Base-by-base conservation (phyloP, 345 rosid species). In the Gossypium turneri region DNA sequence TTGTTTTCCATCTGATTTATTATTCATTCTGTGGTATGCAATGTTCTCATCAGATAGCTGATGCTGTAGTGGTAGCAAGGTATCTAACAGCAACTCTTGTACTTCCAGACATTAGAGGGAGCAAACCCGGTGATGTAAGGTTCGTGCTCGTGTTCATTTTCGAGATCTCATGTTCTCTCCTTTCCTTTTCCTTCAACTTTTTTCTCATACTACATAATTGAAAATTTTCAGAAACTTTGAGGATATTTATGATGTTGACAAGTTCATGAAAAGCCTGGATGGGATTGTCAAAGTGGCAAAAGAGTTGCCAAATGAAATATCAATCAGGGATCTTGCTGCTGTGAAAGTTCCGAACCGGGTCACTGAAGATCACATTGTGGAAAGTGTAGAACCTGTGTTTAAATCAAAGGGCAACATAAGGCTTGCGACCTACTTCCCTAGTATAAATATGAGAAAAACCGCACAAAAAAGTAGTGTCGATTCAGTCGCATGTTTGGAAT, bases 81-180 rank as follows among this genome's bases (percentile, higher is more conserved):
- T 82, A 88, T 83, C 79, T 93, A 60, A 85, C 89, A 67, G 96
- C 96, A 81, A 91, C 93, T 19, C 85, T 95, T 65, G 98, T 93
- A 24, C 80, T 95, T 67, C 99, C 99, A 15, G 96, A 93, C 81
- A 90, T 95, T 67, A 88, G 99, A 87, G 99, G 99, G 84, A 88
- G 80, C 91, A 86, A 83, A 78, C 93, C 94, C 38, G 98, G 96
- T 17, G 93, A 93, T 79, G 89, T 84, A 80, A 88, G 89, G 97
- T 89, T 68, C 57, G 86, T 51, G 25, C 57, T 74, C 52, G 52
- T 77, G 34, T 70, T 47, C 25, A 13, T 60, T 10, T 29, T 6
- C 41, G 13, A 55, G 12, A 72, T n/a, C 68, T 63, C 47, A 34
- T 34, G 41, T 34, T 34, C 41, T 34, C 41, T 1, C 41, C 41